Percentiles rank a stretch among this genome's conserved stretches.
Evolutionary conservation across 176 grass and related monocot genomes (phyloP).

Genomic region (Saccharum officinarum): DNA sequence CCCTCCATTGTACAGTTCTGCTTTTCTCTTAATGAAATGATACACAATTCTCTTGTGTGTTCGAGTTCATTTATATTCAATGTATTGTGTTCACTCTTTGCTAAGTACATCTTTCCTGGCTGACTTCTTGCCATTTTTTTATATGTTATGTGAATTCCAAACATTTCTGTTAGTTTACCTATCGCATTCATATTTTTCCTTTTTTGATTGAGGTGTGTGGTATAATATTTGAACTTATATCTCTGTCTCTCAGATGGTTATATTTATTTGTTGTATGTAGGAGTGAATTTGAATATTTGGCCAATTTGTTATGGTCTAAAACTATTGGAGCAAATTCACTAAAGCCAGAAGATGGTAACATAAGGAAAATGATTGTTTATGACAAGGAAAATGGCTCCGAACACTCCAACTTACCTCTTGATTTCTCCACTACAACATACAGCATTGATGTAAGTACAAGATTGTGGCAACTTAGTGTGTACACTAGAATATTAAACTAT

Average conservation of each 20-base stretch:
- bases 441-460: conserved; percentile 38
- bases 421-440: conserved; percentile 32
- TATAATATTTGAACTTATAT: background rate
- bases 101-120: background rate
- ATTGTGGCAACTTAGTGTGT: background rate
- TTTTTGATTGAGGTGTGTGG: background rate
- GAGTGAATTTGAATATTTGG: conserved; percentile 60
- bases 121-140: background rate
- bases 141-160: background rate
- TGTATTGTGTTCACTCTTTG: background rate
- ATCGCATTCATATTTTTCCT: background rate
- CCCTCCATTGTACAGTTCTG: too few relatives aligned
- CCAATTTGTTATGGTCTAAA: conserved; percentile 54
- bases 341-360: conserved; percentile 24
- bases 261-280: conserved; percentile 39
- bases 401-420: conserved; percentile 27
- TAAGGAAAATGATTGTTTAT: conserved; percentile 16
- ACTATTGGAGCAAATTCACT: conserved; percentile 42
- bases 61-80: too few relatives aligned
- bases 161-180: background rate
- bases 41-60: too few relatives aligned
- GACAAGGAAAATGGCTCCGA: conserved; percentile 27
- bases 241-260: conserved; percentile 4
- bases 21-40: too few relatives aligned
- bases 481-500: conserved; percentile 17